Percentiles rank a stretch among this genome's conserved stretches.
These are phyloP conservation scores for Cyberlindnera mississippiensis DNA, from an alignment of 805 yeast species.

Conservation along the genomic window DNA sequence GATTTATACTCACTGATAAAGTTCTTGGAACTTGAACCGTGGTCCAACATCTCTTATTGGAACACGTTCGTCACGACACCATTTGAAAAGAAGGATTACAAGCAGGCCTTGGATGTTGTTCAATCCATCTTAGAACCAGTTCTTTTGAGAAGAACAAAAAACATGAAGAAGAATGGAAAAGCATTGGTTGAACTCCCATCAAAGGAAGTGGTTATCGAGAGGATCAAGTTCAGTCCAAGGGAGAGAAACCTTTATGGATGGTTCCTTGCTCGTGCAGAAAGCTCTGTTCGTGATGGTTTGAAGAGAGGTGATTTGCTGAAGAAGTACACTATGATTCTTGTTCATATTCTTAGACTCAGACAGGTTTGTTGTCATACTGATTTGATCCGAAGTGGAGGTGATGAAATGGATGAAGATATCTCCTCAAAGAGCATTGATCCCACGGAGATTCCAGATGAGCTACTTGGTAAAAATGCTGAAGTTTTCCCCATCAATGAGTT, in stretches of 20 bases:
- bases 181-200: constrained; percentile 74
- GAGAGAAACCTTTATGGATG: constrained; percentile 67
- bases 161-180: constrained; percentile 75
- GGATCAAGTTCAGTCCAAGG: constrained; percentile 57
- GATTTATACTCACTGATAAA: constrained; percentile 77
- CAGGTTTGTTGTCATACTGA: constrained; percentile 86
- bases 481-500: constrained; percentile 17
- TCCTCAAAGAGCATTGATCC: constrained; percentile 13
- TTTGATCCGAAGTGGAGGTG: constrained; percentile 47
- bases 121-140: constrained; percentile 83
- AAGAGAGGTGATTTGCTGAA: constrained; percentile 64
- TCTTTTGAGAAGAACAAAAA: constrained; percentile 78
- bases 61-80: constrained; percentile 79
- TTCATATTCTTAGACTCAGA: constrained; percentile 77
- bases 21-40: constrained; percentile 79
- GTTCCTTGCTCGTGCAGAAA: constrained; percentile 63
- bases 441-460: constrained; percentile 20
- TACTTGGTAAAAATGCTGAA: constrained; percentile 6
- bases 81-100: constrained; percentile 67
- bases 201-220: constrained; percentile 67
- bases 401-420: constrained; percentile 51
- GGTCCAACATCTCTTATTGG: constrained; percentile 87
- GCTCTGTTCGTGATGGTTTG: constrained; percentile 55
- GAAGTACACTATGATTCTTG: constrained; percentile 72
- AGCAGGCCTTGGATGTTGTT: constrained; percentile 77